Evolutionary conservation across 495 filamentous ascomycete species (phyloP), one percentile per base, ranked within the genome.

Genomic region (Neurospora sp.): DNA sequence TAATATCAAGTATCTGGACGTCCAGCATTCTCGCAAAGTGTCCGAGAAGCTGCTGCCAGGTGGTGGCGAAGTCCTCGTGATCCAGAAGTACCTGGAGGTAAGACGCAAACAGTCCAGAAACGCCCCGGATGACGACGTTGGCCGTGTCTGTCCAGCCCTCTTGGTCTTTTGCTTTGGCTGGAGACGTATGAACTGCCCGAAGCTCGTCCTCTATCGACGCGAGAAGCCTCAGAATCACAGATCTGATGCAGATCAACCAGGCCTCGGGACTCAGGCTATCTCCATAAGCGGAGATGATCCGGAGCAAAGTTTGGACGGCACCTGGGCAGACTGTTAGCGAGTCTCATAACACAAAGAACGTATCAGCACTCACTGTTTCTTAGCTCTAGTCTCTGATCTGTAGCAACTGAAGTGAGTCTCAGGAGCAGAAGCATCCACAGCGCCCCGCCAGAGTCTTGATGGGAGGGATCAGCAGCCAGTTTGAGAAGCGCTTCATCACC

Each of bases 271-370:
- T 89, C 15, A 98, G 86, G 70, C 91, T 90, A 76, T 95, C 92
- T 37, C 92, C 94, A 73, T 94, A 94, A 5, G 92, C 94, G 81
- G 96, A 93, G 75, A 98, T 94, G 70, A 98, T 98, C 43, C 94
- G 87, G 71, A 98, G 88, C 19, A 98, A 83, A 0, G 94, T 97
- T 79, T 97, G 94, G 39, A 98, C 90, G 7, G 94, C 92, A 73
- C 87, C 86, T 88, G 70, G 7, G 38, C 69, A 3, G 10, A 8
- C 3, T 9, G 71, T 82, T 71, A 81, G 82, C 38, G n/a, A 39
- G 13, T 62, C 15, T 11, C n/a, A 73, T 4, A 31, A 24, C 0
- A 24, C 2, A 13, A 13, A 3, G 7, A 1, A n/a, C 13, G 21
- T 48, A 31, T 59, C 6, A 21, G 9, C 1, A 77, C 85, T 78